Evolutionary conservation across 2,329 filamentous ascomycete species (phyloP).

Genomic region (Bipolaris bicolor): DNA sequence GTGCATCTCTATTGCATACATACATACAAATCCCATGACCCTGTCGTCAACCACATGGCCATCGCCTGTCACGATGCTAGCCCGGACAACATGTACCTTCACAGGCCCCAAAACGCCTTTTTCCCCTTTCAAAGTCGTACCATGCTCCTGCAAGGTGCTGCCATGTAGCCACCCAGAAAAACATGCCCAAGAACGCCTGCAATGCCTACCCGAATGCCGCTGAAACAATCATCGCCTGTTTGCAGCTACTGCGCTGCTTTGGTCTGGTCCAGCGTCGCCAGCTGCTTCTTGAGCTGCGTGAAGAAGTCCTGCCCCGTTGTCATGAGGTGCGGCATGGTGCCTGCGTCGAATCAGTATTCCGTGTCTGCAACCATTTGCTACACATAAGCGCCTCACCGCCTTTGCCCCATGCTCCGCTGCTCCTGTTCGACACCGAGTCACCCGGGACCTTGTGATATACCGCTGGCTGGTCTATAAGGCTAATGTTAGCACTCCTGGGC

Average conservation of each 20-base stretch:
- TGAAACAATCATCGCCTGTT: slow-evolving; percentile 33
- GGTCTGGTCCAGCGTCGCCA: slow-evolving; percentile 48
- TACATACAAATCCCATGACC: slow-evolving; percentile 16
- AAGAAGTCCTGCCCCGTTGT: slow-evolving; percentile 55
- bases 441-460: slow-evolving; percentile 49
- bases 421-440: slow-evolving; percentile 47
- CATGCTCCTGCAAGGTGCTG: slow-evolving; percentile 25
- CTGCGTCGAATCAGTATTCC: slow-evolving; percentile 31
- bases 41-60: slow-evolving; percentile 32
- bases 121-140: slow-evolving; percentile 13
- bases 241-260: slow-evolving; percentile 38
- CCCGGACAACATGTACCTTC: slow-evolving; percentile 12
- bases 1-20: background rate
- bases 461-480: slow-evolving; percentile 34
- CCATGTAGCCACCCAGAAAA: slow-evolving; percentile 24
- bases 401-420: slow-evolving; percentile 49
- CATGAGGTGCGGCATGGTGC: slow-evolving; percentile 50
- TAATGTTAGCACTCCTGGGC: slow-evolving; percentile 25
- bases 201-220: slow-evolving; percentile 45
- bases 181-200: slow-evolving; percentile 40
- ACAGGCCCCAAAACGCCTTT: slow-evolving; percentile 37
- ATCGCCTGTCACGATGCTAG: slow-evolving; percentile 30
- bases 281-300: slow-evolving; percentile 54
- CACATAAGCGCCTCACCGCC: slow-evolving; percentile 39
- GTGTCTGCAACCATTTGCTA: too few relatives aligned